Conservation (phyloP, 495 filamentous ascomycete species). For the Penicillium subrubescens region DNA sequence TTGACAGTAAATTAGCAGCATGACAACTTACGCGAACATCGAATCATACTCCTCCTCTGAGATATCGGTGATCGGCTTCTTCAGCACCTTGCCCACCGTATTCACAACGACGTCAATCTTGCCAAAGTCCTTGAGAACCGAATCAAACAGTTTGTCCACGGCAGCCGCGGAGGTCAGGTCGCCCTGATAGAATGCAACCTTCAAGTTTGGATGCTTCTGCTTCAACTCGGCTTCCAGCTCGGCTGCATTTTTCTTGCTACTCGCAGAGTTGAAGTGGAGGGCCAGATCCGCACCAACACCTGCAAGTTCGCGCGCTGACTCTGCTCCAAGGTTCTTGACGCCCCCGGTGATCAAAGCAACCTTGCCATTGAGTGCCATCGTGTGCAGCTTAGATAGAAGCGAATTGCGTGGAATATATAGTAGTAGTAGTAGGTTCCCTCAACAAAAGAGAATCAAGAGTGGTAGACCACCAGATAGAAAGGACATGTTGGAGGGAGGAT, state of each 20-base stretch:
- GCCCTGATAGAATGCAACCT: conserved; percentile 34
- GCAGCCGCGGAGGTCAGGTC: conserved; percentile 34
- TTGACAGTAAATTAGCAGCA: too few relatives aligned
- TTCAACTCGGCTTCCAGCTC: conserved; percentile 34
- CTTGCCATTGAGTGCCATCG: conserved; percentile 45
- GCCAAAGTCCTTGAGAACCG: conserved; percentile 35
- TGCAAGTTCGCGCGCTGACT: conserved; percentile 35
- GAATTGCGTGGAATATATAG: background rate
- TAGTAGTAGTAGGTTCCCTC: background rate
- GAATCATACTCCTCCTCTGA: conserved; percentile 52
- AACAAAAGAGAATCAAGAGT: background rate
- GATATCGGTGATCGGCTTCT: conserved; percentile 52
- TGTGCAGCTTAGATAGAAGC: background rate
- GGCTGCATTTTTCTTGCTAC: conserved; percentile 32
- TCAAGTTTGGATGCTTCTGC: conserved; percentile 25
- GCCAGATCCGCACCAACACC: conserved; percentile 31
- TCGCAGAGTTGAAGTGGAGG: conserved; percentile 37
- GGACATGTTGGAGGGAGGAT: background rate
- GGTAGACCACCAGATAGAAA: background rate
- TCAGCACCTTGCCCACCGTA: conserved; percentile 52
- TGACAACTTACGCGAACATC: conserved; percentile 39
- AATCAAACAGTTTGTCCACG: conserved; percentile 35
- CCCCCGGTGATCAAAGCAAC: conserved; percentile 51
- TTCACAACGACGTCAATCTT: conserved; percentile 59
- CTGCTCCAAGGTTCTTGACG: conserved; percentile 41